Base-by-base conservation (phyloP, 176 grass and related monocot species). In the Oryza meridionalis region DNA sequence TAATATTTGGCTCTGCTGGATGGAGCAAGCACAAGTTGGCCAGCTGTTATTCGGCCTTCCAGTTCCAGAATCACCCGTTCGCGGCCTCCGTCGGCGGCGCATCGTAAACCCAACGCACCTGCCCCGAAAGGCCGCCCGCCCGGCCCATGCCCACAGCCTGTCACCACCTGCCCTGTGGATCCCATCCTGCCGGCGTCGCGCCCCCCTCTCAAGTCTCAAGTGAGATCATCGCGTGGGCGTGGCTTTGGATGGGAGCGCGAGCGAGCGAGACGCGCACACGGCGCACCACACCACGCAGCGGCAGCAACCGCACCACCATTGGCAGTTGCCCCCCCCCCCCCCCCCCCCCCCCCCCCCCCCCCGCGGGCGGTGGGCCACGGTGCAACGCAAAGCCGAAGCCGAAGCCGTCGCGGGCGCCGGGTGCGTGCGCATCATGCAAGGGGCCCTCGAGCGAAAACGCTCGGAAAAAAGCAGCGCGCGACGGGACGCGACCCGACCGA, bases 351-450 rank as follows among this genome's bases (percentile, higher is more conserved):
- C 4, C 5, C 3, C 33, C 33, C 35, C 15, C 50, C 4, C 0
- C 4, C 5, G n/a, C n/a, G n/a, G n/a, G n/a, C n/a, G n/a, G 82
- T 58, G 73, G 72, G 72, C 72, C 82, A 13, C 85, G 64, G 73
- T 73, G 67, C 16, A 15, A 67, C 81, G 74, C 68, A 77, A 26
- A 72, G 67, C 75, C 75, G 17, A 26, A 72, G 67, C 75, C 75
- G 17, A 43, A 25, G 66, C 66, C 50, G 50, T 50, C 27, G 53
- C 59, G 38, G 16, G 63, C 35, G 42, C 62, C 59, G 22, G 16
- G 63, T 40, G 42, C 62, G 32, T 65, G 14, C 9, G 55, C 86
- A 58, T 77, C 81, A 79, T 29, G 32, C 86, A 2, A 33, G 51
- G 78, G 72, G 31, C 80, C 70, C 33, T 12, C 27, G 26, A 58